Evolutionary conservation across 2,329 filamentous ascomycete species (phyloP).

Genomic region (Ophiobolus disseminans): DNA sequence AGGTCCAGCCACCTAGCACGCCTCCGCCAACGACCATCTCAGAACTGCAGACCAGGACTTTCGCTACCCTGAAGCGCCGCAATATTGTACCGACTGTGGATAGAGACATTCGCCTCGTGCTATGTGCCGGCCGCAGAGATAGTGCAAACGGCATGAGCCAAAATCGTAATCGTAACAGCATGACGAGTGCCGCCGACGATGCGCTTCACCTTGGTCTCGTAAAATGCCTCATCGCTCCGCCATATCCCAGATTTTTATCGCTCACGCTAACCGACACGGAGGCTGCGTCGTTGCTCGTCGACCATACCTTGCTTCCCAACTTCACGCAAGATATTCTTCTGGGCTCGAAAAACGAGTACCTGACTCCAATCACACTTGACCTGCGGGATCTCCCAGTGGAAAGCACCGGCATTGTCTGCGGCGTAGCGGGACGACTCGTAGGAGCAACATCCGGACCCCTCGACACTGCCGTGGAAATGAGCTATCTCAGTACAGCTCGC

Average conservation of each 20-base stretch:
- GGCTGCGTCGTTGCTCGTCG: constrained; percentile 74
- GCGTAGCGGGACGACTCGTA: constrained; percentile 83
- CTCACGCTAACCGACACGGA: constrained; percentile 76
- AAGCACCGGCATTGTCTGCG: constrained; percentile 93
- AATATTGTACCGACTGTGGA: constrained; percentile 77
- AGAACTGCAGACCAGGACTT: constrained; percentile 84
- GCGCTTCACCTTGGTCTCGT: constrained; percentile 57
- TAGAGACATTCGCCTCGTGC: constrained; percentile 72
- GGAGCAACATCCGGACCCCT: constrained; percentile 64
- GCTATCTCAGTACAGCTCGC: constrained; percentile 86
- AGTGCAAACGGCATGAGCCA: constrained; percentile 32
- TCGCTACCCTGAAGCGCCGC: constrained; percentile 79
- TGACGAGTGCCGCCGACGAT: constrained; percentile 48
- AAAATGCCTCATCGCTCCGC: constrained; percentile 55
- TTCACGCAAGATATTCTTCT: constrained; percentile 70
- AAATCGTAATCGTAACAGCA: constrained; percentile 36
- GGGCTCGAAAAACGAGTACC: constrained; percentile 72
- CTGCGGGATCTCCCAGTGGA: constrained; percentile 81
- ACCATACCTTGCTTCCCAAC: constrained; percentile 69
- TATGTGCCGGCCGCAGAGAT: constrained; percentile 74
- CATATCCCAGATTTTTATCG: constrained; percentile 73
- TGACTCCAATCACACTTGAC: constrained; percentile 89
- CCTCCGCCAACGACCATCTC: constrained; percentile 78
- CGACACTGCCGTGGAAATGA: constrained; percentile 71
- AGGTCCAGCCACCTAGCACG: constrained; percentile 64